Evolutionary conservation across 2,329 filamentous ascomycete species (phyloP), one percentile per base, ranked within the genome.

Genomic region (Claviceps paspali): DNA sequence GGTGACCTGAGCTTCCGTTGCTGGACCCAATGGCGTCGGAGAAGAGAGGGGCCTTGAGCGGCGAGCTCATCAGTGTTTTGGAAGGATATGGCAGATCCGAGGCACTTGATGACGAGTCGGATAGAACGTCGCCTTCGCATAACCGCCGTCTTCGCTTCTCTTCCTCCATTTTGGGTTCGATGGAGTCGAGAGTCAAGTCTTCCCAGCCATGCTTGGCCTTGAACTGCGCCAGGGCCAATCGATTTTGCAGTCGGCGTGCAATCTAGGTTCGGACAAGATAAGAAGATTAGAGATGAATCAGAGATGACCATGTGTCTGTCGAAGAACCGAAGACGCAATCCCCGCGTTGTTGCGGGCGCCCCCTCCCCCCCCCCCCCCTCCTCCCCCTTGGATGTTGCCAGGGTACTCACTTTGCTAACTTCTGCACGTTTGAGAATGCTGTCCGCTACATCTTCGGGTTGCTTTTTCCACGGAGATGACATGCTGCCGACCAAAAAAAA

Each of bases 191-290:
- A 44, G 81, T 83, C 55, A 93, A 72, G 59, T 91, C 83, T 61
- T 95, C 82, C 79, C 86, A 92, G 56, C 87, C 87, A 64, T 93
- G 82, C 62, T 92, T 86, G 48, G 91, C 86, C 65, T 96, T 96
- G 72, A 95, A 91, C 60, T 92, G 91, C 55, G 91, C 91, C 45
- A 96, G 76, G 41, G 91, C 88, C 42, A 98, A 76, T 45, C 88
- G 84, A 65, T 93, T 86, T 63, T 96, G 86, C 38, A 98, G 69
- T 52, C 82, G 82, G 56, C 88, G 73, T 50, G 87, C 91, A 66
- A 98, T 93, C 91, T 96, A 34, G 12, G 18, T 10, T n/a, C 22
- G n/a, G 10, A 17, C 6, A 17, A 33, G n/a, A n/a, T n/a, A 31
- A 7, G 17, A 31, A 15, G 6, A 18, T 38, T 28, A 38, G 36